Conservation (phyloP, 106 monocot species). For the Acorus gramineus region DNA sequence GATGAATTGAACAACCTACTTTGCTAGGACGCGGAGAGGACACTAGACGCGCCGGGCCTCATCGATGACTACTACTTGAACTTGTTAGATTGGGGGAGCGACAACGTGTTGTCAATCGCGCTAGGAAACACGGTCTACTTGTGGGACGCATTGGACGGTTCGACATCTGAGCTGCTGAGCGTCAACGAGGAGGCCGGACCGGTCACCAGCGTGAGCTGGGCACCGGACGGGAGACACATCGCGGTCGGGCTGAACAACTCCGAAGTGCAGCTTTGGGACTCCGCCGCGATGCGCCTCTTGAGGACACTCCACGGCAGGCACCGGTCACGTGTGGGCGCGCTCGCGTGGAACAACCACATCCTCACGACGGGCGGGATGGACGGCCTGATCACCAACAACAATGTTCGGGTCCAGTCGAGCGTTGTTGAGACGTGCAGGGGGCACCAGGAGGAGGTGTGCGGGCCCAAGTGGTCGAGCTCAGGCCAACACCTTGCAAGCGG, state of each 20-base stretch:
- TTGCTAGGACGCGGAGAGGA: conserved; percentile 41
- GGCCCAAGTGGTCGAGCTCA: conserved; percentile 49
- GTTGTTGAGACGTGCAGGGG: conserved; percentile 29
- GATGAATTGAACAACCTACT: too few relatives aligned
- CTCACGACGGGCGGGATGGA: conserved; percentile 56
- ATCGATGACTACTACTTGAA: conserved; percentile 53
- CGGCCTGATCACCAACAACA: conserved; percentile 47
- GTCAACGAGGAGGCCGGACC: conserved; percentile 45
- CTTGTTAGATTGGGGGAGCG: conserved; percentile 51
- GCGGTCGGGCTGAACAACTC: conserved; percentile 54
- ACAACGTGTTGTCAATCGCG: conserved; percentile 46
- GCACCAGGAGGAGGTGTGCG: conserved; percentile 48
- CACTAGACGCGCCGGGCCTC: conserved; percentile 43
- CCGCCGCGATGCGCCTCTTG: conserved; percentile 32
- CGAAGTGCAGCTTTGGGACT: conserved; percentile 51
- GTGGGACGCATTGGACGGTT: conserved; percentile 39
- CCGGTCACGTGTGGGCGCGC: conserved; percentile 38
- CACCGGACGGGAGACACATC: conserved; percentile 51
- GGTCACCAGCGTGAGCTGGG: conserved; percentile 65
- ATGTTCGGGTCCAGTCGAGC: conserved; percentile 30
- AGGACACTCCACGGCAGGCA: conserved; percentile 42
- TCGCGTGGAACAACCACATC: conserved; percentile 55
- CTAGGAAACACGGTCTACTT: conserved; percentile 43
- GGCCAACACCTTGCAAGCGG: conserved; percentile 47
- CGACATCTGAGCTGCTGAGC: conserved; percentile 42